These are phyloP conservation scores for Actinomucor elegans DNA, from an alignment of 371 early-diverging fungal genomes.

Conservation along the genomic window DNA sequence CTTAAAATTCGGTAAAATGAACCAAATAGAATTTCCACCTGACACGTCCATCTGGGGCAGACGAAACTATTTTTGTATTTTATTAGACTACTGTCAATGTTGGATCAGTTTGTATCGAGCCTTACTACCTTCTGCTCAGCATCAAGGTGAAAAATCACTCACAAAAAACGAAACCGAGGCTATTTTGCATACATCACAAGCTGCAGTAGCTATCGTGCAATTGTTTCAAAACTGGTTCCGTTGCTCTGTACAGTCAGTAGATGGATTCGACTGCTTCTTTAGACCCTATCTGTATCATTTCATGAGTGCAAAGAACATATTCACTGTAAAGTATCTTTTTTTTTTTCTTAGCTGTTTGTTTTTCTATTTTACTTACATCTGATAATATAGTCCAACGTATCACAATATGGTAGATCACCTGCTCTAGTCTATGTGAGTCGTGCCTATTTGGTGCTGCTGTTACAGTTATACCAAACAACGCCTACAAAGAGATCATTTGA, in stretches of 20 bases:
- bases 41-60: slow-evolving; percentile 19
- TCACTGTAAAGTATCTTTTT: slow-evolving; percentile 21
- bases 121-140: slow-evolving; percentile 6
- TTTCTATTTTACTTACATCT: too few relatives aligned
- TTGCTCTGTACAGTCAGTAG: slow-evolving; percentile 16
- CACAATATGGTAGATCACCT: slow-evolving; percentile 17
- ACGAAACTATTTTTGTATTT: slow-evolving; percentile 25
- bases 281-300: slow-evolving; percentile 42
- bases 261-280: slow-evolving; percentile 41
- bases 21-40: background rate
- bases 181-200: slow-evolving; percentile 27
- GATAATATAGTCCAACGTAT: slow-evolving; percentile 16
- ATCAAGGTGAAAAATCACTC: background rate
- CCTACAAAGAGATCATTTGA: slow-evolving; percentile 32
- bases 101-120: slow-evolving; percentile 31
- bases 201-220: slow-evolving; percentile 27
- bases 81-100: slow-evolving; percentile 31
- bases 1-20: slow-evolving; percentile 1
- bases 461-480: slow-evolving; percentile 32
- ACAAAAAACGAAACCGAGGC: slow-evolving; percentile 13
- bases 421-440: slow-evolving; percentile 22
- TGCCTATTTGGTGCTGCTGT: slow-evolving; percentile 18
- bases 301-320: slow-evolving; percentile 30
- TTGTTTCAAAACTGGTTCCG: slow-evolving; percentile 30
- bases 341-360: too few relatives aligned